Base-by-base conservation (phyloP, 495 filamentous ascomycete species). In the Lasiosphaeris hirsuta region DNA sequence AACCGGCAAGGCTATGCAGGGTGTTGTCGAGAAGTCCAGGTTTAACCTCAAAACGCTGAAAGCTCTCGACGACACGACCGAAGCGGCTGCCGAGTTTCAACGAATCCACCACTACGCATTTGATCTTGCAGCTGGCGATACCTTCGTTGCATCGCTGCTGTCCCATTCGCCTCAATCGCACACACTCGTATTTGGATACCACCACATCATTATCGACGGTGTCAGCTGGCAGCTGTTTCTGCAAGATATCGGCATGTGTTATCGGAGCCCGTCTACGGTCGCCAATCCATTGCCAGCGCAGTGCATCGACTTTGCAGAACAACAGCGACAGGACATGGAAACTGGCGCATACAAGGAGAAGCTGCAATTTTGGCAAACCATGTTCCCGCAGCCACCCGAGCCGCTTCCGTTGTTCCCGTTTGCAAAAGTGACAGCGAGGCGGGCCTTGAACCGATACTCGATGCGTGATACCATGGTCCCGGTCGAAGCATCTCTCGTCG, bases 141-240 rank as follows among this genome's bases (percentile, higher is more conserved):
- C 23, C 1, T 37, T 72, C 8, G 51, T 61, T 7, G 44, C 69
- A 11, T 7, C 23, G 9, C 45, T 68, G 14, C 49, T 71, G 5
- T 19, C 54, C 0, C n/a, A 52, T 18, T 60, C 64, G 10, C 1
- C 52, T 0, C 50, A 44, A 0, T 9, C 30, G 6, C 58, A 62
- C 44, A 57, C 37, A 41, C 52, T 75, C 13, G 9, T 73, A 14
- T 1, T 70, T 1, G 58, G 56, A 5, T 63, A 55, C 19, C 70
- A 72, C 33, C 69, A 70, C 54, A 67, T 74, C 44, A 44, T 53
- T 6, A 43, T 65, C 33, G 62, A 65, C 23, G 59, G 55, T 3
- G 14, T 44, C 11, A 56, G 54, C 14, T 43, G 35, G 65, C 64
- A 18, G 5, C 10, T 40, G 10, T 53, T 53, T n/a, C 51, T 53